Base-by-base conservation (phyloP, 2,329 filamentous ascomycete species). In the Didymella segeticola region DNA sequence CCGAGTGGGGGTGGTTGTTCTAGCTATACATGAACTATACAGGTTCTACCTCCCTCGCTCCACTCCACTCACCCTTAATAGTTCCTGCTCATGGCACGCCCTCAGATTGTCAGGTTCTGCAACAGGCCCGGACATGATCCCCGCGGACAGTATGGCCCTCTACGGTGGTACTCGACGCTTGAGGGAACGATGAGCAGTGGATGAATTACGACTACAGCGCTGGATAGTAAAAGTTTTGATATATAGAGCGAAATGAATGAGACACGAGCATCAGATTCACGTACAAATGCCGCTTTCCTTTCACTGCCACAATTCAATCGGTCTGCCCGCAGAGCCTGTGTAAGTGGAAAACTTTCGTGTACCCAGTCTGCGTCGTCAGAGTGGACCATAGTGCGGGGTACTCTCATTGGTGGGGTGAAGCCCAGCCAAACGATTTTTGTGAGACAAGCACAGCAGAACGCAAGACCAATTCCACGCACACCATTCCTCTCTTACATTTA, bases 11-110 rank as follows among this genome's bases (percentile, higher is more conserved):
- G 55, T 60, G 43, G 46, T 60, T 57, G 58, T 51, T 63, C 58
- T 66, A 67, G 62, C 57, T 67, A 60, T 61, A 55, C 53, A 60
- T 56, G 58, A 63, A 65, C 56, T 62, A 64, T 58, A 64, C 54
- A 51, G 56, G 61, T 62, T 62, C 56, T 62, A 45, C 52, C 50
- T 33, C 39, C 50, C 51, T 54, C 45, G n/a, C 41, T 53, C 47
- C 38, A 47, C 45, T 60, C 45, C 43, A 52, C 39, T 54, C 51
- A 43, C 25, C 50, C 43, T 29, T 54, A 54, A 54, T 54, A 54
- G 45, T 54, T 15, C 33, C 51, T 49, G 51, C 51, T n/a, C 26
- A 42, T 36, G 43, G 39, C 33, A 27, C 27, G 7, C 45, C 27
- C 25, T 46, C 37, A 25, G 27, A 17, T 34, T 31, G 15, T 23